Percentiles rank a stretch among this genome's conserved stretches.
Conservation (phyloP, 495 filamentous ascomycete genomes). For the Achaetomiella virescens region DNA sequence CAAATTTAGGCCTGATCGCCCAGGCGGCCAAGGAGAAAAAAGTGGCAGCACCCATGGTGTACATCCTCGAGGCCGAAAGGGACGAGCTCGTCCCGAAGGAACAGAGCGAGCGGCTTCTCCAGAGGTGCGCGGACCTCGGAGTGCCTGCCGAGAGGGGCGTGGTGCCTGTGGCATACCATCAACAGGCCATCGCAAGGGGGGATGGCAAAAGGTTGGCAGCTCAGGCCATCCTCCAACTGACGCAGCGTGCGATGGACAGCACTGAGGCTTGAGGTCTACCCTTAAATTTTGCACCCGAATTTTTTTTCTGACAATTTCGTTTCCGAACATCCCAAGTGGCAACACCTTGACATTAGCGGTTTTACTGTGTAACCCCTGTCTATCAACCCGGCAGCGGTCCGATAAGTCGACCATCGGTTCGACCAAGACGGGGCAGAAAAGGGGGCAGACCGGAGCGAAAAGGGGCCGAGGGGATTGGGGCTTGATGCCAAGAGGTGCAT, state of each 20-base stretch:
- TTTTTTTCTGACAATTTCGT: background rate
- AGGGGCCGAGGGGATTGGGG: background rate
- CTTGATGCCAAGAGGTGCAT: constrained; percentile 1
- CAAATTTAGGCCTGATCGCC: constrained; percentile 35
- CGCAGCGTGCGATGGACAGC: constrained; percentile 12
- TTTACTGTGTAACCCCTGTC: constrained; percentile 9
- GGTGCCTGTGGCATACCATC: constrained; percentile 40
- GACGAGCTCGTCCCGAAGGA: constrained; percentile 64
- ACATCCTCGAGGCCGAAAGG: constrained; percentile 55
- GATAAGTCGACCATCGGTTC: background rate
- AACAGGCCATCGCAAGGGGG: constrained; percentile 38
- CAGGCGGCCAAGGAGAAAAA: constrained; percentile 15
- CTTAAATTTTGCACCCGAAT: background rate
- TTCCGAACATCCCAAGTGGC: background rate
- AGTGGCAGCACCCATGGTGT: constrained; percentile 33
- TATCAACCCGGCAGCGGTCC: constrained; percentile 11
- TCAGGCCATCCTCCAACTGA: constrained; percentile 25
- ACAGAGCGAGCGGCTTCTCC: constrained; percentile 46
- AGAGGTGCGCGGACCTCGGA: constrained; percentile 36
- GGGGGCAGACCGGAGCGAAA: background rate
- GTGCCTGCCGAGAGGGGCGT: constrained; percentile 33
- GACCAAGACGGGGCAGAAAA: background rate
- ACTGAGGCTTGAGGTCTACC: constrained; percentile 2
- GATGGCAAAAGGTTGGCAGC: constrained; percentile 39
- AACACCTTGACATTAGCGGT: constrained; percentile 3